phyloP scores from a whole-genome alignment of 2,329 filamentous ascomycete species.

The Coniochaeta sp. region DNA sequence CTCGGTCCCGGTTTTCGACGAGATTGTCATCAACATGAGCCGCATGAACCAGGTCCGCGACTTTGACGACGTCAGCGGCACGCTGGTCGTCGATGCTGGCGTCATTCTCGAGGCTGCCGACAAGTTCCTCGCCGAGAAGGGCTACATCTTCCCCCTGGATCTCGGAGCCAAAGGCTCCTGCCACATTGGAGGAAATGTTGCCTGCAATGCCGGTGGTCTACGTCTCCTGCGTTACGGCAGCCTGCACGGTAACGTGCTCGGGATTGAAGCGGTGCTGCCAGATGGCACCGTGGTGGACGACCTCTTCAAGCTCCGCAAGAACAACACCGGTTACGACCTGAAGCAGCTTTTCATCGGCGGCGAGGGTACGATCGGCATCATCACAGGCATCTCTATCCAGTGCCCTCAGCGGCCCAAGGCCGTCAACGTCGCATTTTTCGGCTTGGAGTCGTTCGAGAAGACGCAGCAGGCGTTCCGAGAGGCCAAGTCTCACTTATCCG shows the following conservation, averaged over 20 bases:
- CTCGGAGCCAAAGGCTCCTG: conserved; percentile 97
- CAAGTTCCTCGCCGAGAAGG: conserved; percentile 72
- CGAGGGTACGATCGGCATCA: conserved; percentile 90
- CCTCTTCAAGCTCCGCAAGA: conserved; percentile 83
- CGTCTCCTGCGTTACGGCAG: conserved; percentile 88
- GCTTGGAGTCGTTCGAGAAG: conserved; percentile 82
- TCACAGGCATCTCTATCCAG: conserved; percentile 83
- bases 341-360: conserved; percentile 96
- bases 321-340: conserved; percentile 97
- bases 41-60: conserved; percentile 88
- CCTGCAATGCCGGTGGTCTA: conserved; percentile 90
- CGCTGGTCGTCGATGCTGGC: conserved; percentile 84
- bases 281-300: conserved; percentile 91
- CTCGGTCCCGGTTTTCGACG: conserved; percentile 94
- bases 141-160: conserved; percentile 90
- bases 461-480: conserved; percentile 79
- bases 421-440: conserved; percentile 92
- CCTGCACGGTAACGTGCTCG: conserved; percentile 86
- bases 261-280: conserved; percentile 86
- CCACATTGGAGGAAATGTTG: conserved; percentile 91
- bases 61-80: conserved; percentile 89
- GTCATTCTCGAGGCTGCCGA: conserved; percentile 87
- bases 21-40: conserved; percentile 86
- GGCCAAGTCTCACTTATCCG: conserved; percentile 82
- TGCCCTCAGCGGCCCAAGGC: conserved; percentile 83